Base-by-base conservation (phyloP, 371 early-diverging fungal species). In the Parasitella parasitica region DNA sequence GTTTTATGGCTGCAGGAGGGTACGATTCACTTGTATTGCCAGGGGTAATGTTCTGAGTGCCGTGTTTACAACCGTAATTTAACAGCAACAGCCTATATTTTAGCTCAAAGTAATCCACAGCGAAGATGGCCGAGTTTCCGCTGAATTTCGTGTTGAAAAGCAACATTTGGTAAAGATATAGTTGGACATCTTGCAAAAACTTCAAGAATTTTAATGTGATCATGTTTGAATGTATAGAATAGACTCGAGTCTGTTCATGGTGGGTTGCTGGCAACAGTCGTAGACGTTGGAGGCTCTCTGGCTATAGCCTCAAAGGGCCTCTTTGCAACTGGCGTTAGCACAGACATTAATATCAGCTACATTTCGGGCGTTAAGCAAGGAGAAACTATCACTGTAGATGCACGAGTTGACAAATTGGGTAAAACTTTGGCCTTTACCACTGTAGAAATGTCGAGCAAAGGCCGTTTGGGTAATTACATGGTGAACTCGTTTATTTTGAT, bases 311-410 rank as follows among this genome's bases (percentile, higher is more conserved):
- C 85, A 11, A 84, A 82, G 46, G 79, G 86, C n/a, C 67, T 86
- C 51, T 77, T 71, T 53, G 76, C 82, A 9, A 88, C 88, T 8
- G 88, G 88, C 52, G 83, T 88, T 0, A 84, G 84, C 50, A 88
- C 88, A 16, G 88, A 86, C 73, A 71, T 86, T 58, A 86, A 86
- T 55, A 74, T 86, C 22, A 84, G 84, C 32, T 86, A 82, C 53
- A 69, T 86, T 22, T 79, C 83, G 1, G 72, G 83, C 11, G 86
- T 80, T 30, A 86, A 78, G 55, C 67, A 77, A 53, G 84, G 84
- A 7, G 80, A 86, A 37, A 79, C 60, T 8, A 64, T 86, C 2
- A 63, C 67, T 13, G 71, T 86, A 27, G 73, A 84, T 34, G 82
- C 86, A 18, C 68, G 76, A 26, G 86, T 85, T 35, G 84, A 83